Conservation (phyloP, 495 filamentous ascomycete genomes). For the Geoglossum glabrum region DNA sequence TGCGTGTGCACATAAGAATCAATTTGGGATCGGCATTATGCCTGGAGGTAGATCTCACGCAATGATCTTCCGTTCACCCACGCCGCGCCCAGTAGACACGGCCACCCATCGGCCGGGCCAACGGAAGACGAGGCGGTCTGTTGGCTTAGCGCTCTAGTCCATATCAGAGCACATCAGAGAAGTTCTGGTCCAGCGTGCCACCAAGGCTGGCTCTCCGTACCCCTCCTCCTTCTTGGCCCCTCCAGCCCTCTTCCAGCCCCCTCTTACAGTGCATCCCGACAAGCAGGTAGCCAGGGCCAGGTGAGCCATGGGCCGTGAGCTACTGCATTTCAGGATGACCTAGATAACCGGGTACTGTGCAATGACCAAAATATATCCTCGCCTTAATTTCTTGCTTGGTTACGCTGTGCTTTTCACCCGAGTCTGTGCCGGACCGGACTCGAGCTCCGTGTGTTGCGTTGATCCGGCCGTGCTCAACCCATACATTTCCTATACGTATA, state of each 20-base stretch:
- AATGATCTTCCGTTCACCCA: slow-evolving; percentile 20
- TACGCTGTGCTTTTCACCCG: background rate
- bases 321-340: background rate
- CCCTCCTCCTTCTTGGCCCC: background rate
- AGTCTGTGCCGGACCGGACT: background rate
- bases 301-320: background rate
- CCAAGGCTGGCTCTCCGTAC: too few species aligned
- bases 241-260: background rate
- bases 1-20: too few species aligned
- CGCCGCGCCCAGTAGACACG: background rate
- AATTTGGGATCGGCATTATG: background rate
- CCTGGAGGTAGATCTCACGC: slow-evolving; percentile 8
- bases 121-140: background rate
- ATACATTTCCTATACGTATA: background rate
- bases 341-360: background rate
- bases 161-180: background rate
- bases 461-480: background rate
- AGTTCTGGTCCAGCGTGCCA: background rate
- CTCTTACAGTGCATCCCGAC: background rate
- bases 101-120: background rate
- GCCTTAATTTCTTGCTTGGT: background rate
- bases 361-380: background rate
- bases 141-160: background rate
- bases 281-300: background rate
- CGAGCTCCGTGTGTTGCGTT: background rate